Base-by-base conservation (phyloP, 768 basidiomycete species). In the Auriculariales sp. region DNA sequence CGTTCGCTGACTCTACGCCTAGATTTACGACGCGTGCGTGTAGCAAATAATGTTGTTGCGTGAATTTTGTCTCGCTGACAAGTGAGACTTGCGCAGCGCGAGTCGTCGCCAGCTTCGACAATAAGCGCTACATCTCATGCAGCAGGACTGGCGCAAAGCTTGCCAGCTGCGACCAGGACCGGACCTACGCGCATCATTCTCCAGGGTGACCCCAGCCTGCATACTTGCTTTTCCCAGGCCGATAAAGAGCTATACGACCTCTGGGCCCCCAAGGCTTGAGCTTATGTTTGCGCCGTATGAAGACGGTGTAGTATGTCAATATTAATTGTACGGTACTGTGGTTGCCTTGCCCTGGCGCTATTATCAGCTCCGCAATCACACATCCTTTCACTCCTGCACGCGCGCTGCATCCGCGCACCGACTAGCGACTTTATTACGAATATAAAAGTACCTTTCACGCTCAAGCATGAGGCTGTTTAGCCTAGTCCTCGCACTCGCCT, bases 181-280 rank as follows among this genome's bases (percentile, higher is more conserved):
- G 39, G 12, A 19, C 39, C 39, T 9, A 19, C 22, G 22, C 17
- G 64, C 56, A 59, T 72, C 29, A 55, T 66, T 19, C 71, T 86
- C 56, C 78, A 81, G 34, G 66, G 77, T 22, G 84, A 88, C 61
- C 74, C 80, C 3, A 65, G 80, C 5, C 66, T 86, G 34, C 59
- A 78, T 49, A 83, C 83, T 29, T 82, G 76, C 54, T 90, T 90
- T 57, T 84, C 89, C 61, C 72, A 77, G 12, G 68, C 72, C 22
- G 87, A 90, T 64, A 78, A 71, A 64, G 81, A 86, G 55, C 68
- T 90, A 19, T 87, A 88, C 56, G 75, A 79, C 39, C 68, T 88
- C 9, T 89, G 87, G 86, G 81, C 70, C 27, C 79, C 82, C 3
- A n/a, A n/a, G n/a, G n/a, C n/a, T n/a, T n/a, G n/a, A n/a, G n/a